A percentile compares a stretch with the other conserved stretches of the same genome.
Conservation (phyloP, 1,284 basidiomycete species). For the Leucoagaricus sp. region DNA sequence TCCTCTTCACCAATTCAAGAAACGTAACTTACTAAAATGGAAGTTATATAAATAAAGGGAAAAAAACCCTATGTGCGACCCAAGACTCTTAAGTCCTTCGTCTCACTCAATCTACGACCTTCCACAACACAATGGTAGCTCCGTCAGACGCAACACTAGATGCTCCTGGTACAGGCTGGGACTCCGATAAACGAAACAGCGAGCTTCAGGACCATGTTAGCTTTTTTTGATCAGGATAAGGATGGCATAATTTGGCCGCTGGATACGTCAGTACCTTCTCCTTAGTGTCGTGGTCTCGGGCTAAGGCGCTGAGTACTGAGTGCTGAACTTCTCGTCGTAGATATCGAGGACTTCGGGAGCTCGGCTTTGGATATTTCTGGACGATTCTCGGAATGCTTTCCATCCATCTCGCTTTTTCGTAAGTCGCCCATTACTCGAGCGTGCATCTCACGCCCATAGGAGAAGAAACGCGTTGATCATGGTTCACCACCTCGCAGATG, state of each 20-base stretch:
- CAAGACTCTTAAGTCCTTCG: not conserved
- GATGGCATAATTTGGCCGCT: conserved; percentile 55
- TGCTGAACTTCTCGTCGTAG: too few relatives aligned
- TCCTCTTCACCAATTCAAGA: too few relatives aligned
- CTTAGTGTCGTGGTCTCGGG: not conserved
- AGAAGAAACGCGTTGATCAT: too few relatives aligned
- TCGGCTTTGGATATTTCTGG: conserved; percentile 37
- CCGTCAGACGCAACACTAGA: conserved; percentile 24
- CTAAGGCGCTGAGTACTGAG: not conserved
- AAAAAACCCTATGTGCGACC: too few relatives aligned
- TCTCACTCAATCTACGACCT: not conserved
- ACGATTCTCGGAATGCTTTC: conserved; percentile 31
- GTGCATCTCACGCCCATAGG: too few relatives aligned
- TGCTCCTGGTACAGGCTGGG: conserved; percentile 27
- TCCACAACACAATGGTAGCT: conserved; percentile 24
- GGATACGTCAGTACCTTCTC: conserved; percentile 47
- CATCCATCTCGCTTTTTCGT: conserved; percentile 40
- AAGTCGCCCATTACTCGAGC: not conserved
- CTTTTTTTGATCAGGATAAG: conserved; percentile 47
- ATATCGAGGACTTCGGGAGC: conserved; percentile 35
- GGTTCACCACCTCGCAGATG: conserved; percentile 21
- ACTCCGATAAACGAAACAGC: conserved; percentile 29
- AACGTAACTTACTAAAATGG: too few relatives aligned
- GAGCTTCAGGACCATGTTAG: conserved; percentile 45
- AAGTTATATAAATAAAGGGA: too few relatives aligned